Evolutionary conservation across 73 alveolate genomes (phyloP), one percentile per base, ranked within the genome.

Genomic region (Stentor roeselii): DNA sequence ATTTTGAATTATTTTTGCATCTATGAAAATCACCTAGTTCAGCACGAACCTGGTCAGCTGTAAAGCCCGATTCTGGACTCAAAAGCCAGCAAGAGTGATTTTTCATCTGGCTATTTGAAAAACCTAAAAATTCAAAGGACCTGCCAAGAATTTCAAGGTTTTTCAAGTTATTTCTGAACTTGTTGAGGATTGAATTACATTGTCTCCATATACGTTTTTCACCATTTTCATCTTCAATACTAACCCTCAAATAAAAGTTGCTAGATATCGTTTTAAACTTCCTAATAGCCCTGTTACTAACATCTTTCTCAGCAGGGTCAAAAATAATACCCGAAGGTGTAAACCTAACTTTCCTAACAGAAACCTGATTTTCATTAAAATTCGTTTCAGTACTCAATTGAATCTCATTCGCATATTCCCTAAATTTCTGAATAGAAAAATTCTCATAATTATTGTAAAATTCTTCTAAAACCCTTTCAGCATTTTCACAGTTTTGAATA

Each of bases 141-240:
- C 36, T 11, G 78, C 78, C 78, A 6, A 31, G 11, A 6, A 60
- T 6, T 60, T 4, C 39, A 27, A 60, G 30, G 78, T 14, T 14
- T 38, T 60, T 11, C 34, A 60, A 31, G 36, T 14, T 14, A 4
- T 27, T 60, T 60, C 30, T 60, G 78, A 60, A 14, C 6, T 14
- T 61, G 27, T 61, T 42, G 2, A 59, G 59, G 30, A 42, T 11
- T 6, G 37, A 27, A 14, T 35, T 30, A 15, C 60, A 42, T 2
- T 21, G 11, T 11, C n/a, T 42, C 30, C 36, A 14, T 15, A 41
- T 31, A 60, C 21, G 77, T 36, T 36, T 36, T 21, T 2, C 84
- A 11, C 15, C 1, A 80, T 42, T 32, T 60, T 80, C 87, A 60
- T 80, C 87, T 35, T 15, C 86, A 42, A 80, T 31, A 80, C 87